Evolutionary conservation across 2,329 filamentous ascomycete genomes (phyloP).

Genomic region (Diaporthe sp.): DNA sequence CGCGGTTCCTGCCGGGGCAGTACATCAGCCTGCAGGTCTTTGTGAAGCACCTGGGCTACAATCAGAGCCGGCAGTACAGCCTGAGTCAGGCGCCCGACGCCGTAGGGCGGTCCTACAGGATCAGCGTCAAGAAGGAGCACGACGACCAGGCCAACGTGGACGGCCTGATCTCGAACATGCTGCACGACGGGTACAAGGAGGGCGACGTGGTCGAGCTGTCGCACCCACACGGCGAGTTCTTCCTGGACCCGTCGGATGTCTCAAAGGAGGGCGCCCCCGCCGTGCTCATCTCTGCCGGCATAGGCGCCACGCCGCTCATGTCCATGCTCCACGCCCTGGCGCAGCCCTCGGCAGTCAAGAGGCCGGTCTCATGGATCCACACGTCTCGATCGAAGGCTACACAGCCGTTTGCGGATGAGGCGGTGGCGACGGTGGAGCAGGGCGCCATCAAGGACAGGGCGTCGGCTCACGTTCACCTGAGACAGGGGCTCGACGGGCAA

Average conservation of each 20-base stretch:
- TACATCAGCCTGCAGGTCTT: constrained; percentile 77
- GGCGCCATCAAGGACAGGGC: constrained; percentile 60
- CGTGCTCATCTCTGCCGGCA: constrained; percentile 77
- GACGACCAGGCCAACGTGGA: constrained; percentile 54
- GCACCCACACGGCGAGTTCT: constrained; percentile 73
- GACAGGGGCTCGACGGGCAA: constrained; percentile 67
- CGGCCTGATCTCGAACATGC: constrained; percentile 67
- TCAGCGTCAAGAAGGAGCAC: constrained; percentile 79
- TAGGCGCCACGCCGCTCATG: constrained; percentile 77
- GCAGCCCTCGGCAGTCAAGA: constrained; percentile 48
- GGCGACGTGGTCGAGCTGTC: constrained; percentile 69
- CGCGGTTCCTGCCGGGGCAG: constrained; percentile 77
- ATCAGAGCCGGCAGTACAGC: constrained; percentile 82
- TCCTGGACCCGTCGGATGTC: constrained; percentile 63
- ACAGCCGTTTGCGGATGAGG: constrained; percentile 66
- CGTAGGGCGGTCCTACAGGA: constrained; percentile 74
- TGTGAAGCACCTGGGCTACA: constrained; percentile 72
- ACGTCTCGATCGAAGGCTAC: constrained; percentile 64
- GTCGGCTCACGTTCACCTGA: constrained; percentile 70
- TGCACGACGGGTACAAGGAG: constrained; percentile 62
- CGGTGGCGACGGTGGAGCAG: constrained; percentile 59
- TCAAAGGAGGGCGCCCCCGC: constrained; percentile 64
- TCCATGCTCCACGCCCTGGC: constrained; percentile 73
- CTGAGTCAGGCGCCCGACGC: constrained; percentile 70
- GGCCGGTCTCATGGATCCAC: constrained; percentile 75